Evolutionary conservation across 179 eudicot genomes (phyloP), one percentile per base, ranked within the genome.

Genomic region (Camellia oleifera): DNA sequence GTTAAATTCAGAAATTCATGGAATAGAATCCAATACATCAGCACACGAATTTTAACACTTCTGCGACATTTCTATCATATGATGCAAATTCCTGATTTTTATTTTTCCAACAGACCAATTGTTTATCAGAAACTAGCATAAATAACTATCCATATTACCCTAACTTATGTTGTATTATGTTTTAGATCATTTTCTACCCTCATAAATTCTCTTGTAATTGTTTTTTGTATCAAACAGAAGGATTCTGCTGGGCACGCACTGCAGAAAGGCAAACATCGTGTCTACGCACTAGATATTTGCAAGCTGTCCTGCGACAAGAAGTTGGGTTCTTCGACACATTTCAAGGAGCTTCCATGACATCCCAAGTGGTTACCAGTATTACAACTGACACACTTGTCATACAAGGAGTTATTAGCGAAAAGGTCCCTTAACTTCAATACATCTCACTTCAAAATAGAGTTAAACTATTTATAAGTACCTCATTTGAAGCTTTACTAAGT

Each of bases 291-390:
- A 69, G 26, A 69, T 78, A 78, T 56, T 26, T 78, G 53, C 61
- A 78, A 78, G 63, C 80, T 7, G 74, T 78, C 40, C 64, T 78
- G 9, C 32, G 54, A 40, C 74, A 78, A 78, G 74, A 78, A 23
- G 80, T 78, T 9, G 80, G 80, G 7, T 67, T 67, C 74, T 78
- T 67, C n/a, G 80, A 78, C 53, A 78, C 74, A 50, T 32, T n/a
- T 26, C 52, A 23, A 52, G 80, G 63, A 78, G 74, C 78, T 4
- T 42, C 78, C 54, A 60, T 62, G 78, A 75, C 74, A 6, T 78
- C 67, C 56, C 67, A 45, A 57, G 81, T 78, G 17, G 56, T 60
- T 44, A 15, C 81, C 0, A 70, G 75, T 46, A 57, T 78, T 57
- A 56, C 81, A 40, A 60, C n/a, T 12, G 81, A 70, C 46, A 69